Evolutionary conservation across 257 asterid species (phyloP), one percentile per base, ranked within the genome.

Genomic region (Prunella vulgaris): DNA sequence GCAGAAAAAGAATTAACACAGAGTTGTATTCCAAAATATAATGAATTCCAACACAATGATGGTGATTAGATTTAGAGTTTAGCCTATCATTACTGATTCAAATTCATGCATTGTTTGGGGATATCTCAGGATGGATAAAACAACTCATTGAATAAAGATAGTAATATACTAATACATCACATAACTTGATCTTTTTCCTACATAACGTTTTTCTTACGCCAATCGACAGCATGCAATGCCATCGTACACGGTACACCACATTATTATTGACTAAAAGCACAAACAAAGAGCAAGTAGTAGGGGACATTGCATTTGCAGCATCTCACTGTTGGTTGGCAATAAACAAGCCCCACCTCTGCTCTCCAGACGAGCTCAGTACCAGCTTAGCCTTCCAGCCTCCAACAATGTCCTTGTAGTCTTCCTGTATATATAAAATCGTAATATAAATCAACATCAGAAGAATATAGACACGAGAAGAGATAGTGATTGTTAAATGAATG

Each of bases 281-380:
- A 64, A 21, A 30, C 5, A 54, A 7, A 44, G 52, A 9, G 17
- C 37, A 5, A 32, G 2, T 30, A 30, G 35, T 30, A 30, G 30
- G 32, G 8, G 7, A 4, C 24, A 24, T 28, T 48, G n/a, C n/a
- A n/a, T n/a, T n/a, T n/a, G 25, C 44, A 35, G 0, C 37, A 33
- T 27, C 48, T 87, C 84, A 88, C 59, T 79, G 71, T 69, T 88
- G 90, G 82, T 78, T 77, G 85, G 94, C 97, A 49, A 88, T 83
- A 28, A 93, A 90, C 84, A 93, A 79, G 61, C 98, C 98, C 98
- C 98, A 90, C 74, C 86, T 83, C 85, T 93, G 98, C 88, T 93
- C 97, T 2, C 97, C 98, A 0, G 92, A 84, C 20, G 93, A 79
- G 69, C 87, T 88, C 71, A 96, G 67, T 32, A 78, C 59, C n/a